Evolutionary conservation across 176 grass and related monocot genomes (phyloP).

Genomic region (Paspalum vaginatum): DNA sequence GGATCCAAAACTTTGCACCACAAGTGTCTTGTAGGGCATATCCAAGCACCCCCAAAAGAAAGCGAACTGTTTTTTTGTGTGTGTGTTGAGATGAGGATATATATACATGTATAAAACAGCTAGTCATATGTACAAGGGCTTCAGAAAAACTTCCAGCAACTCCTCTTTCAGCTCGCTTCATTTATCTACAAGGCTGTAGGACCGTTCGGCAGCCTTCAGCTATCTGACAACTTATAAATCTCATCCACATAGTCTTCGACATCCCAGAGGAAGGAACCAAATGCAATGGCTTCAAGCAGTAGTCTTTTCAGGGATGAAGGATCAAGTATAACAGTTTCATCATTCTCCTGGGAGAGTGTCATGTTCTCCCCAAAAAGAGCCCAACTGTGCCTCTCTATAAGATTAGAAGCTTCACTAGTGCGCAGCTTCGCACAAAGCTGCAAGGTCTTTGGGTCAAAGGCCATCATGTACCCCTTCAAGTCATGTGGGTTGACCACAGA

Average conservation of each 20-base stretch:
- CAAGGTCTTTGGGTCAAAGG: slow-evolving; percentile 61
- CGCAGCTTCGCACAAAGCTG: slow-evolving; percentile 62
- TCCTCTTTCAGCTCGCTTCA: not conserved
- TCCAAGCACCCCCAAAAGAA: not conserved
- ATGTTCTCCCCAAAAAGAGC: slow-evolving; percentile 47
- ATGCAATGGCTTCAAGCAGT: slow-evolving; percentile 74
- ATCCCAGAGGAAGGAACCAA: slow-evolving; percentile 76
- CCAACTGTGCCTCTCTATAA: slow-evolving; percentile 66
- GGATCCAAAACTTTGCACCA: not conserved
- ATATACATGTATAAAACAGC: slow-evolving; percentile 22
- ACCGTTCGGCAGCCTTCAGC: slow-evolving; percentile 34
- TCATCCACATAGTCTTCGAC: slow-evolving; percentile 53
- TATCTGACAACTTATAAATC: slow-evolving; percentile 54
- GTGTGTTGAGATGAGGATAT: not conserved
- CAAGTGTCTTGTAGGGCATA: not conserved
- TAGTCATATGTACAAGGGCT: slow-evolving; percentile 36
- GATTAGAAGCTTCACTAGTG: slow-evolving; percentile 49
- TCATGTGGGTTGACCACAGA: slow-evolving; percentile 40
- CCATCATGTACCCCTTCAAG: slow-evolving; percentile 64
- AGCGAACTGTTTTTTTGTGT: no score
- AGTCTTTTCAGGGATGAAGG: slow-evolving; percentile 51
- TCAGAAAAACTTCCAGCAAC: not conserved
- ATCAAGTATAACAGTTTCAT: slow-evolving; percentile 47
- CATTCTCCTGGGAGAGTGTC: slow-evolving; percentile 30
- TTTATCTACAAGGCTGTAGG: slow-evolving; percentile 39